phyloP scores from a whole-genome alignment of 345 rosid species.

The Crucihimalaya himalaica region DNA sequence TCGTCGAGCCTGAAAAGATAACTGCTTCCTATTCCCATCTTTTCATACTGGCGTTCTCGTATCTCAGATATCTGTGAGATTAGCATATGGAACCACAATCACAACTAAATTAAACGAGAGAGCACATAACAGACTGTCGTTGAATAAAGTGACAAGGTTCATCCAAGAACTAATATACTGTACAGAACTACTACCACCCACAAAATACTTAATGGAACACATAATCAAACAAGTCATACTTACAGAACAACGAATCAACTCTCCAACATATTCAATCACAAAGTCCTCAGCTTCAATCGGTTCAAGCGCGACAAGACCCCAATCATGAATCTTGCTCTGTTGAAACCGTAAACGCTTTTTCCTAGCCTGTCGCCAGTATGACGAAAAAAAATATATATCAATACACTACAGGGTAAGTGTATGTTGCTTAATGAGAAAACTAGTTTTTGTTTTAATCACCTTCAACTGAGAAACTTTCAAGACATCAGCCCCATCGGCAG shows the following conservation, averaged over 20 bases:
- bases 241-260: conserved; percentile 90
- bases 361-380: conserved; percentile 64
- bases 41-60: conserved; percentile 90
- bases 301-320: conserved; percentile 97
- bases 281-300: conserved; percentile 97
- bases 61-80: conserved; percentile 89
- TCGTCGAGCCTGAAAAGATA: conserved; percentile 98
- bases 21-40: conserved; percentile 99
- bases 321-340: conserved; percentile 95
- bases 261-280: conserved; percentile 98
- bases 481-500: conserved; percentile 95
- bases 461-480: conserved; percentile 88
- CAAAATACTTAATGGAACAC: conserved; percentile 1
- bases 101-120: conserved; percentile 11
- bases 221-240: conserved; percentile 34
- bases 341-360: conserved; percentile 91
- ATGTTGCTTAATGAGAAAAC: conserved; percentile 28
- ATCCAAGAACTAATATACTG: conserved; percentile 17
- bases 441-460: conserved; percentile 47
- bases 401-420: conserved; percentile 1
- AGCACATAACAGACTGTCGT: background rate
- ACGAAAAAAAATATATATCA: background rate
- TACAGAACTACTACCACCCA: background rate
- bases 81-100: conserved; percentile 24
- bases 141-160: conserved; percentile 2